Evolutionary conservation across 78 protist genomes (phyloP).

Genomic region (Dictyostelium intermedium): DNA sequence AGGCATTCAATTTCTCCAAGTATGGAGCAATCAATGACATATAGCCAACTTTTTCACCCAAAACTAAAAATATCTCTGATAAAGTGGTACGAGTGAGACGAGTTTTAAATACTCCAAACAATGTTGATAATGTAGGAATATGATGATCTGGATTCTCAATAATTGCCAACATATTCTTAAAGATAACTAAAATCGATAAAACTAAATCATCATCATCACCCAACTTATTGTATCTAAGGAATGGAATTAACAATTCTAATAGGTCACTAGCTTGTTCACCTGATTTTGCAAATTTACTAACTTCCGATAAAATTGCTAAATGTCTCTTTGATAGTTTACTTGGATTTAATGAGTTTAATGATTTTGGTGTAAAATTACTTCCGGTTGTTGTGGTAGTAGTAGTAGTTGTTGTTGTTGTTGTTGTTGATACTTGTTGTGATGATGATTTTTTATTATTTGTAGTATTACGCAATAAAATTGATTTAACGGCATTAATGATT

Average conservation of each 20-base stretch:
- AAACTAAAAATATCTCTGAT: not conserved
- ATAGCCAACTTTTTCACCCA: constrained; percentile 36
- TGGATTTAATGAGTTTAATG: not conserved
- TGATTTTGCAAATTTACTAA: constrained; percentile 9
- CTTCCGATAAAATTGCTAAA: constrained; percentile 22
- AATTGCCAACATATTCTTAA: constrained; percentile 16
- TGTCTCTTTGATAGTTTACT: constrained; percentile 16
- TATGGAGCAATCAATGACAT: not conserved
- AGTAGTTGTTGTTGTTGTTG: not conserved
- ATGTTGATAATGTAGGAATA: constrained; percentile 7
- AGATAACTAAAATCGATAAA: constrained; percentile 18
- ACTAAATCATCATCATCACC: constrained; percentile 23
- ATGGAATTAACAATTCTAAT: constrained; percentile 50
- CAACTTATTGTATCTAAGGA: constrained; percentile 20
- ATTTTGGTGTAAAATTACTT: not conserved
- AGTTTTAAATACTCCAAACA: constrained; percentile 35
- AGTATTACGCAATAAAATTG: not conserved
- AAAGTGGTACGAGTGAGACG: constrained; percentile 14
- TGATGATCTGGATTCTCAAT: constrained; percentile 35
- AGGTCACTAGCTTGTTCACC: constrained; percentile 23
- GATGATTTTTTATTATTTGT: not conserved
- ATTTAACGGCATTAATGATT: constrained; percentile 34
- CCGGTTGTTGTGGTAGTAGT: not conserved
- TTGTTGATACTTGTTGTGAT: not conserved
- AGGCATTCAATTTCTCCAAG: constrained; percentile 23